Evolutionary conservation across 2,329 filamentous ascomycete genomes (phyloP).

Genomic region (Ustulina deusta): DNA sequence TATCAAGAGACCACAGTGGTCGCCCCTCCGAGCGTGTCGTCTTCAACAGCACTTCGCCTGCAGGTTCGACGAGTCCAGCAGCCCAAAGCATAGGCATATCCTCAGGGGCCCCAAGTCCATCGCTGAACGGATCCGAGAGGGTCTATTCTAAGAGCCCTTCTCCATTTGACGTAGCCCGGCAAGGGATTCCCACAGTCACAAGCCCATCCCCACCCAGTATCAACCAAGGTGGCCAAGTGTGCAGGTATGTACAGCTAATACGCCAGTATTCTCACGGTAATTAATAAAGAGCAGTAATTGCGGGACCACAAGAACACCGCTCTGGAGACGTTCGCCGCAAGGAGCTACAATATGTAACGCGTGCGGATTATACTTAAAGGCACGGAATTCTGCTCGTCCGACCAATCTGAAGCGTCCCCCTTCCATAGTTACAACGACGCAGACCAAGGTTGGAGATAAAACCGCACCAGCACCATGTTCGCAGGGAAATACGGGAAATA

Average conservation of each 20-base stretch:
- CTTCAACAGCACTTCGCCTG: conserved; percentile 40
- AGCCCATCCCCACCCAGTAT: conserved; percentile 38
- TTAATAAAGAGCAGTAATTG: conserved; percentile 77
- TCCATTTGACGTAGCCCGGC: conserved; percentile 46
- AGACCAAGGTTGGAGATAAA: conserved; percentile 59
- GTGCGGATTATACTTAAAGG: conserved; percentile 94
- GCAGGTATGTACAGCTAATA: conserved; percentile 48
- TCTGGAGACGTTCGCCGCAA: conserved; percentile 93
- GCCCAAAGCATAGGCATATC: conserved; percentile 45
- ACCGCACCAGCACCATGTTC: conserved; percentile 54
- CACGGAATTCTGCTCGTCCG: conserved; percentile 89
- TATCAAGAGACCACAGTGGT: conserved; percentile 44
- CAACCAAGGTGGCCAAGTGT: conserved; percentile 50
- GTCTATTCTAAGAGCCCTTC: conserved; percentile 50
- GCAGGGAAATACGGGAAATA: conserved; percentile 55
- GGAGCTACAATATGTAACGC: conserved; percentile 98
- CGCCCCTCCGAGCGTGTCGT: conserved; percentile 43
- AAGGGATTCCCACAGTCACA: conserved; percentile 38
- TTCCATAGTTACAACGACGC: conserved; percentile 59
- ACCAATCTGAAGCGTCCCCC: conserved; percentile 88
- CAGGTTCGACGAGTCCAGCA: conserved; percentile 46
- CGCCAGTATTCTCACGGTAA: neutral
- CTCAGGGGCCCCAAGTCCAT: conserved; percentile 48
- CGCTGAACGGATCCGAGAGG: conserved; percentile 48
- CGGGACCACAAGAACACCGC: conserved; percentile 89